Base-by-base conservation (phyloP, 495 filamentous ascomycete genomes). In the Parathielavia hyrcaniae region DNA sequence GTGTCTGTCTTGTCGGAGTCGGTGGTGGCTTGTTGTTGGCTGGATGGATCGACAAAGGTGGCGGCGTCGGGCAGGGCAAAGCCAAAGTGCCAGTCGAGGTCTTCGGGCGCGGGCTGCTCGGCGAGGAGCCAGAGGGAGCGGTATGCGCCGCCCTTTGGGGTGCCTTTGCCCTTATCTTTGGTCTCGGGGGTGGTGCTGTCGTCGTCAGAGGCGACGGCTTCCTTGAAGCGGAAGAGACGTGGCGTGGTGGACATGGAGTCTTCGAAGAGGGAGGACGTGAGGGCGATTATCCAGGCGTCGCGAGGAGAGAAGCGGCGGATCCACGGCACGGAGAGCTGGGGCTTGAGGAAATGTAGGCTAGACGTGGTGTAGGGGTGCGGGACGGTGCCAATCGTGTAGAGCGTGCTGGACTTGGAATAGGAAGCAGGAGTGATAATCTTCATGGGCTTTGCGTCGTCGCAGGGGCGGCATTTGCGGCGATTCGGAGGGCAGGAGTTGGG, bases 401-500 rank as follows among this genome's bases (percentile, higher is more conserved):
- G 63, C 10, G 74, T 75, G 1, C 83, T 78, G 11, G 77, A 80
- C 65, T 90, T 87, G 39, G 73, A 73, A 68, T 85, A 86, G 16
- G 69, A 71, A 4, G 76, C 63, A 1, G 83, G 83, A 10, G 83
- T 86, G 36, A 71, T 75, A 60, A 90, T 79, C 56, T 73, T 74
- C 60, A 81, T 62, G 2, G 82, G 77, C 32, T 80, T 76, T 8
- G 76, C 72, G 17, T 80, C 65, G 56, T 82, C 79, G 71, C 93
- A 98, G 13, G 86, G 83, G 17, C 78, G 80, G 72, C 93, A 98
- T 30, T 80, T 77, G 1, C 73, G 82, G 0, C 72, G 61, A 68
- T 97, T 97, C 0, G 90, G 90, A 3, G 93, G 93, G 66, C 93
- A 98, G n/a, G 88, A 89, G 0, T 77, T 60, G 1, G 87, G 85